These are phyloP conservation scores for Penicillium turbatum DNA, from an alignment of 495 filamentous ascomycete species.

Conservation along the genomic window DNA sequence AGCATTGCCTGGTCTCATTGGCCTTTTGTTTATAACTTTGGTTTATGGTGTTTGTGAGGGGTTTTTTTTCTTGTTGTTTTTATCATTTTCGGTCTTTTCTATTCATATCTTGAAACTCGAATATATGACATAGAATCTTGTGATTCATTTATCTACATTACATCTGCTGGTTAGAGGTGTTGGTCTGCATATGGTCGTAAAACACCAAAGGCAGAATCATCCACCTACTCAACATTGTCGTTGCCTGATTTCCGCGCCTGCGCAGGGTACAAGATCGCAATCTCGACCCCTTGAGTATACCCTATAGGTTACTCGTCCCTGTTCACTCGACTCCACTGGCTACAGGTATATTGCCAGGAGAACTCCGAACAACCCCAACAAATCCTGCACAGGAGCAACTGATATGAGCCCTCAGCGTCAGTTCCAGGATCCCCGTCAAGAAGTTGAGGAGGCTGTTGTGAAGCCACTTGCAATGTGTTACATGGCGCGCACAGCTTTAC, in stretches of 20 bases:
- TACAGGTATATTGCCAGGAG: no score
- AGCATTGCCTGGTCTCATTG: background rate
- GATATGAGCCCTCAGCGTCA: no score
- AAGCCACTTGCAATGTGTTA: constrained; percentile 24
- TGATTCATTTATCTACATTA: background rate
- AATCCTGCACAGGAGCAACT: no score
- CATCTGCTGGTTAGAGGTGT: background rate
- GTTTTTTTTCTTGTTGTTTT: background rate
- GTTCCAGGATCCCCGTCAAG: no score
- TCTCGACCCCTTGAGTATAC: no score
- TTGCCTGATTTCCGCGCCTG: no score
- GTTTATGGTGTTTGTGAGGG: background rate
- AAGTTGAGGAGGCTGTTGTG: no score
- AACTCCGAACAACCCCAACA: no score
- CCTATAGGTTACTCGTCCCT: no score
- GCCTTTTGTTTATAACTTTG: constrained; percentile 3
- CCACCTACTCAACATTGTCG: no score
- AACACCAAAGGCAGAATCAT: background rate
- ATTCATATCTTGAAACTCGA: constrained; percentile 3
- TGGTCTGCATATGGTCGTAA: background rate
- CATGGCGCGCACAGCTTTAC: constrained; percentile 22
- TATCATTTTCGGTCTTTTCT: constrained; percentile 2
- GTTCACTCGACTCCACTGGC: no score
- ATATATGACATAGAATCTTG: constrained; percentile 1
- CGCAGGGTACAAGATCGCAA: no score